Base-by-base conservation (phyloP, 2,329 filamentous ascomycete genomes). In the Venturia asperata region DNA sequence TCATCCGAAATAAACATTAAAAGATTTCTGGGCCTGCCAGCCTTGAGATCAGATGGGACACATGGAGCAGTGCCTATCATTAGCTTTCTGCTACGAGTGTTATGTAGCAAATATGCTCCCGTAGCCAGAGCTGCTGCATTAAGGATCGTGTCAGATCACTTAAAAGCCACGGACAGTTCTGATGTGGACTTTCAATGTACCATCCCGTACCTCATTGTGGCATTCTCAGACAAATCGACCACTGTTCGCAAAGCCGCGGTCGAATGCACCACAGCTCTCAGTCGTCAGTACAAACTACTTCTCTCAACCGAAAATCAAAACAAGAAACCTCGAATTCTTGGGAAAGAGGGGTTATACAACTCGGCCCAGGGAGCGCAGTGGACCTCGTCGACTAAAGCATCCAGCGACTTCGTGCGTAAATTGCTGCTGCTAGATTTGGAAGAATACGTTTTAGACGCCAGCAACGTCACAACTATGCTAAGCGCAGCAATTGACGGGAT, bases 391-490 rank as follows among this genome's bases (percentile, higher is more conserved):
- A 17, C 60, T 66, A 41, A 63, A 58, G 2, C 78, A 81, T n/a
- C 79, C 81, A 34, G 75, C 78, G 17, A 76, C 68, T 27, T 75
- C 71, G 73, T 73, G 69, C 15, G 66, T 63, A 45, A 24, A 63
- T 49, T 47, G 45, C 76, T 97, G n/a, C 74, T 91, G 24, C 90
- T 90, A 0, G 84, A 83, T 1, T 77, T 96, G 11, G 92, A 97
- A 75, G 94, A 97, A 75, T 95, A 88, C 71, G 82, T 93, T 3
- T 84, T 97, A 69, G 92, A 97, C 72, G 79, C 85, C 4, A 84
- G 83, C 37, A 87, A 94, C 67, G 81, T 96, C 56, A 78, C 82
- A 34, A 83, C 84, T 24, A 82, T 87, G 2, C 74, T 96, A 5
- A 81, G 84, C 67, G 81, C 80, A 41, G 77, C 82, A 0, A 73